These are phyloP conservation scores for Leccinum variicolor DNA, from an alignment of 768 basidiomycete species.

Conservation along the genomic window DNA sequence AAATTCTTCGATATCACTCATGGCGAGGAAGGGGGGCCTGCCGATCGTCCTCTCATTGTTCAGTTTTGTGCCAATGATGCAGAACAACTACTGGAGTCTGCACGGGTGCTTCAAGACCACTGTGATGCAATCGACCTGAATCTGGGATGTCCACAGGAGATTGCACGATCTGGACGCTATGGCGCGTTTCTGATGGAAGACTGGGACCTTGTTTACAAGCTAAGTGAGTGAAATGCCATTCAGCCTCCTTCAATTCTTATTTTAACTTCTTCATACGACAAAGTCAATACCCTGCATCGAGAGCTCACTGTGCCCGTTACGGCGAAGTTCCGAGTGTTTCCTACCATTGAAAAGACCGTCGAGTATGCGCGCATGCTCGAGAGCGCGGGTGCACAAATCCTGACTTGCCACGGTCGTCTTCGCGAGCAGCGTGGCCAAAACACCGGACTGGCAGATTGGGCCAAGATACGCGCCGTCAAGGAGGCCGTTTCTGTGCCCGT, in stretches of 20 bases:
- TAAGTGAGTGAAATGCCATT: constrained; percentile 50
- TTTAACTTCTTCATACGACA: not conserved
- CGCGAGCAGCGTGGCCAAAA: constrained; percentile 90
- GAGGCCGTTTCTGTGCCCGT: constrained; percentile 88
- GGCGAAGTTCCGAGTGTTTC: constrained; percentile 93
- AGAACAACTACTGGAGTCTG: constrained; percentile 71
- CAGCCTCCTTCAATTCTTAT: not conserved
- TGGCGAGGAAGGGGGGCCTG: constrained; percentile 77
- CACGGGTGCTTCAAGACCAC: constrained; percentile 66
- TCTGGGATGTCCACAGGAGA: constrained; percentile 92
- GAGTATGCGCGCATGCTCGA: constrained; percentile 97
- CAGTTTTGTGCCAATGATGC: constrained; percentile 96
- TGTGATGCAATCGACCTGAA: constrained; percentile 97
- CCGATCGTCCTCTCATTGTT: constrained; percentile 82
- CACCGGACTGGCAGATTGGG: constrained; percentile 84
- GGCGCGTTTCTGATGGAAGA: constrained; percentile 93
- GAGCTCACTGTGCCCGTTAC: constrained; percentile 92
- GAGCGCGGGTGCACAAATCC: constrained; percentile 89
- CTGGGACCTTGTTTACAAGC: constrained; percentile 80
- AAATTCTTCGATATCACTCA: constrained; percentile 63
- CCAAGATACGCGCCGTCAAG: constrained; percentile 88
- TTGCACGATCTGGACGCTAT: constrained; percentile 83
- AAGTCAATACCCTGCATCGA: constrained; percentile 82
- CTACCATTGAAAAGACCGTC: constrained; percentile 81
- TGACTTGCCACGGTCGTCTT: constrained; percentile 90